Base-by-base conservation (phyloP, 2,329 filamentous ascomycete species). In the Trichoderma atrobrunneum region DNA sequence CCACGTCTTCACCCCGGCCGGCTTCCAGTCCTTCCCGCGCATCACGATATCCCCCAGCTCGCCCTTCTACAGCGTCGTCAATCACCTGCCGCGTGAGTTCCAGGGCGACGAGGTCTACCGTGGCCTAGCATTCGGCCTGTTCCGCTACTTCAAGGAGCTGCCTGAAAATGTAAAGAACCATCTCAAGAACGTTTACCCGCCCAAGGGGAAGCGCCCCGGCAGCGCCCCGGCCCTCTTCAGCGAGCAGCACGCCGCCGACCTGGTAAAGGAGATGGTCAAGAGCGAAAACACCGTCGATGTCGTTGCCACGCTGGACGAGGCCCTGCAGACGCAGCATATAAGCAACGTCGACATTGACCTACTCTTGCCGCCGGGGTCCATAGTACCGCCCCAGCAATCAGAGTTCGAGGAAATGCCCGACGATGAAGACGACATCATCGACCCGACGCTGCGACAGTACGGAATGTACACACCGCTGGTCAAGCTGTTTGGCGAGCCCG, bases 91-190 rank as follows among this genome's bases (percentile, higher is more conserved):
- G 56, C 92, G 94, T 79, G 95, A 98, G 80, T 94, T 95, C 82
- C 96, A 98, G 84, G 95, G 95, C 78, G 95, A 98, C 80, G 95
- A 98, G 82, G 87, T 97, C 75, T 97, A 92, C 82, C 91, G 96
- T 60, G 96, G 92, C 21, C 87, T 99, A 71, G 96, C 95, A 62
- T 97, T 98, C 81, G 94, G 93, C 71, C 86, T 99, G 76, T 92
- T 92, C 85, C 98, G 97, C 81, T 99, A 98, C 85, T 98, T 98
- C 80, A 88, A 89, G 73, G 95, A 98, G 82, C 86, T 99, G 67
- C 90, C 95, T 26, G 88, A 92, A 70, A 85, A 88, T 48, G 91
- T 94, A 79, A 97, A 94, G 85, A 86, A 86, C 77, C 87, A 90
- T 73, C 87, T 97, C 80, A 89, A 86, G 76, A 86, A 86, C 76